phyloP scores from a whole-genome alignment of 495 filamentous ascomycete species.

The Penicillium parvum region DNA sequence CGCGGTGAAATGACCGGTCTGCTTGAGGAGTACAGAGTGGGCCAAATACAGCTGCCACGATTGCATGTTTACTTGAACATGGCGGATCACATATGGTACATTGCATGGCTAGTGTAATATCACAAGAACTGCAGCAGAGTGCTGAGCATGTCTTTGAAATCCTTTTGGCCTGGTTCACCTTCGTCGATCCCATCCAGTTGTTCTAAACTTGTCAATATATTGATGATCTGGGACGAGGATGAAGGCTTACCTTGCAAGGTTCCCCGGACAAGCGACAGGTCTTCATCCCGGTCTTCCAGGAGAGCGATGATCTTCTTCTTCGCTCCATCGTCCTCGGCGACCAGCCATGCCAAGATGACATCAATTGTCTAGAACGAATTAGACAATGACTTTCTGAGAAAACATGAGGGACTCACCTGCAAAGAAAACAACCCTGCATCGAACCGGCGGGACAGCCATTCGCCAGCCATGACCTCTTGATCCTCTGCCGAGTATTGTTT shows the following conservation, averaged over 20 bases:
- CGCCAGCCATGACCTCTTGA: slow-evolving; percentile 62
- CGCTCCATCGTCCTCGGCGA: slow-evolving; percentile 85
- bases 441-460: slow-evolving; percentile 78
- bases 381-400: neutral
- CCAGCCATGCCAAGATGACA: slow-evolving; percentile 84
- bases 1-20: too few relatives aligned
- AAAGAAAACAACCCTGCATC: slow-evolving; percentile 84
- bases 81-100: neutral
- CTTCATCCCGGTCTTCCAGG: slow-evolving; percentile 65
- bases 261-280: slow-evolving; percentile 52
- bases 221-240: neutral
- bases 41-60: too few relatives aligned
- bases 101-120: neutral
- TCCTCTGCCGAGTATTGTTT: slow-evolving; percentile 46
- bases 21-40: too few relatives aligned
- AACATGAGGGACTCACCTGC: slow-evolving; percentile 43
- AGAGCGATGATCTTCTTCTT: slow-evolving; percentile 58
- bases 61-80: too few relatives aligned
- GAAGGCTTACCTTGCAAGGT: slow-evolving; percentile 63
- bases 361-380: slow-evolving; percentile 58
- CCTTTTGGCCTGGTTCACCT: slow-evolving; percentile 52
- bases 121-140: slow-evolving; percentile 55
- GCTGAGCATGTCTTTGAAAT: slow-evolving; percentile 64
- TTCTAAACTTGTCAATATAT: slow-evolving; percentile 35
- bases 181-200: slow-evolving; percentile 61